Base-by-base conservation (phyloP, 2,329 filamentous ascomycete species). In the Dothideomycetes sp. region DNA sequence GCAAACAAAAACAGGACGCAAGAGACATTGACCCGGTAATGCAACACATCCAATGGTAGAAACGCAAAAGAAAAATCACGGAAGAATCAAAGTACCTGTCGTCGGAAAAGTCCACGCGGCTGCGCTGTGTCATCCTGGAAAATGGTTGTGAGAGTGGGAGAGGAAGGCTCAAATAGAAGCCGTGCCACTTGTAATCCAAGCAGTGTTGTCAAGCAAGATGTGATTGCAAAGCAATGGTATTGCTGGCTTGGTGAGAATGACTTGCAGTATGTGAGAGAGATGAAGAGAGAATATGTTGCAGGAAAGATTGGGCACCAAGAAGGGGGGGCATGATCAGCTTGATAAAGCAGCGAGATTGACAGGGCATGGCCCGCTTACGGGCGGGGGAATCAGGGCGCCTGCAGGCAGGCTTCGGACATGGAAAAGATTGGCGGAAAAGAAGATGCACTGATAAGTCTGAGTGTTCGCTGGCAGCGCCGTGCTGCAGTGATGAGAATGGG, bases 51-150 rank as follows among this genome's bases (percentile, higher is more conserved):
- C 40, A 36, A 41, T 33, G 36, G 34, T 37, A 45, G 46, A 38
- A 31, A 38, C 18, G 33, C 34, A 36, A 44, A 47, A 42, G 46
- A 27, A 45, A 44, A 44, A 47, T 41, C 47, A 42, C 38, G 40
- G 34, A 34, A 40, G 42, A 48, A 49, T 52, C 50, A 47, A 48
- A 51, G 51, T 60, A 60, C 57, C 57, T 60, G 55, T 52, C 49
- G 48, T 52, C 47, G 51, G 55, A 53, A 43, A 47, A 47, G 38
- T 57, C 53, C 52, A 59, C 54, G 53, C 52, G 50, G 55, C 38
- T 54, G 55, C 55, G 52, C 55, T 48, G 49, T 50, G 50, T 57
- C 57, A 60, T 60, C 55, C 56, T 60, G 57, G 42, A 37, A 42
- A 41, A 11, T 31, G 10, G 8, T 41, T 22, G 38, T 38, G 33